These are phyloP conservation scores for Epichloe glyceriae DNA, from an alignment of 2,329 filamentous ascomycete species.

Conservation along the genomic window DNA sequence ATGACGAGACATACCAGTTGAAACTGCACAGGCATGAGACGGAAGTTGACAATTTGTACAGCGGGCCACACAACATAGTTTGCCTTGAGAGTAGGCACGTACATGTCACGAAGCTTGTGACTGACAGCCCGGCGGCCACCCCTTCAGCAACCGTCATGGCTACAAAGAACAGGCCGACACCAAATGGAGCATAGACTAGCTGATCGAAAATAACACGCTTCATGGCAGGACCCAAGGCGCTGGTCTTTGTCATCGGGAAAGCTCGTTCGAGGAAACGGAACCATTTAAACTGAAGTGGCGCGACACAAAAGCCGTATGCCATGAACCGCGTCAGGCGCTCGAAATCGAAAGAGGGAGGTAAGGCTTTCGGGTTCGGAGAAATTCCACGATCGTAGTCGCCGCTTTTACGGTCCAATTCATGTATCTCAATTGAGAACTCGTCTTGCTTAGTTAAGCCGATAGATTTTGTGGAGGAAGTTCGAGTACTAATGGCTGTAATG, in stretches of 20 bases:
- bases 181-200: conserved; percentile 80
- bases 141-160: conserved; percentile 95
- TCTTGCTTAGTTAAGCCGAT: conserved; percentile 51
- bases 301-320: conserved; percentile 95
- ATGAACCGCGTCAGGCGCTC: conserved; percentile 91
- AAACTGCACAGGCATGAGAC: conserved; percentile 86
- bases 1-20: conserved; percentile 62
- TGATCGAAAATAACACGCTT: conserved; percentile 91
- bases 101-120: conserved; percentile 86
- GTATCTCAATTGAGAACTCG: conserved; percentile 72
- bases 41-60: conserved; percentile 94
- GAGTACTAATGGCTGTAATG: conserved; percentile 69
- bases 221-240: conserved; percentile 62
- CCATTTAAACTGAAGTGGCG: conserved; percentile 91
- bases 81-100: conserved; percentile 83
- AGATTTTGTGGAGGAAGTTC: conserved; percentile 45
- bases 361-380: conserved; percentile 45
- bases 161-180: conserved; percentile 80
- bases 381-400: conserved; percentile 52
- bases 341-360: conserved; percentile 85
- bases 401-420: conserved; percentile 74
- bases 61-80: conserved; percentile 93
- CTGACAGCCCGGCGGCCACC: conserved; percentile 68
- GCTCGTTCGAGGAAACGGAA: conserved; percentile 70
- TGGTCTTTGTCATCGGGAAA: conserved; percentile 74